Evolutionary conservation across 352 stramenopile species (phyloP).

Genomic region (Globisporangium alternatum): DNA sequence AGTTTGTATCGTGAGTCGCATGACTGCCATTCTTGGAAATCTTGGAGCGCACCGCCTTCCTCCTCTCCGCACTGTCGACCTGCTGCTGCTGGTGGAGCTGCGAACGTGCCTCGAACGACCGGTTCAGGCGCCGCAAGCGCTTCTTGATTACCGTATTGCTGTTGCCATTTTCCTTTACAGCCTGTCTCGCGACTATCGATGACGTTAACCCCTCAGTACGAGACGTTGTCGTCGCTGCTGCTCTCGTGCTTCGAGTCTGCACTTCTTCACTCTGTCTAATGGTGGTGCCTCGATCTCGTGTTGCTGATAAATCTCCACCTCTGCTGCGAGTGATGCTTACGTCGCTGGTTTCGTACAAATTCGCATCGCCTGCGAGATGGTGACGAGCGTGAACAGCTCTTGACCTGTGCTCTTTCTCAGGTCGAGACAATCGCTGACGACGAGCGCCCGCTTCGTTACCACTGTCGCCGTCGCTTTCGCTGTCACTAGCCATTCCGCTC

Average conservation of each 20-base stretch:
- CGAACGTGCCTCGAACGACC: slow-evolving; percentile 3
- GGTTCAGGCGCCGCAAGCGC: slow-evolving; percentile 19
- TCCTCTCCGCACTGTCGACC: neutral
- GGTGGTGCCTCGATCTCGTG: neutral
- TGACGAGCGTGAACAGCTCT: neutral
- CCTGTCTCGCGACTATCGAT: neutral
- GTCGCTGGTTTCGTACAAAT: slow-evolving; percentile 18
- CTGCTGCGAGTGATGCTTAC: slow-evolving; percentile 17
- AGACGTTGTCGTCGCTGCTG: neutral
- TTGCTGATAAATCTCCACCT: neutral
- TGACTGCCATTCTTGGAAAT: neutral
- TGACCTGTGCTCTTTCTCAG: slow-evolving; percentile 2
- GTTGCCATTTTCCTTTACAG: neutral
- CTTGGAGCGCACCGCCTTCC: slow-evolving; percentile 1
- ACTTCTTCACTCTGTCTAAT: neutral
- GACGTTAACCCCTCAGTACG: neutral
- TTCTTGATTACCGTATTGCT: slow-evolving; percentile 22
- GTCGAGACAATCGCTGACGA: neutral
- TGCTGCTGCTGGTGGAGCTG: slow-evolving; percentile 5
- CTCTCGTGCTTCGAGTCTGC: neutral
- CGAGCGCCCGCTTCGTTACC: slow-evolving; percentile 2
- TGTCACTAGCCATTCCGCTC: slow-evolving; percentile 1
- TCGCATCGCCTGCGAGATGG: neutral
- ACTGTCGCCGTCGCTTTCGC: neutral
- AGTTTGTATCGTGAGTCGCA: neutral